Evolutionary conservation across 2,329 filamentous ascomycete genomes (phyloP).

Genomic region (Pseudopyricularia cyperi): DNA sequence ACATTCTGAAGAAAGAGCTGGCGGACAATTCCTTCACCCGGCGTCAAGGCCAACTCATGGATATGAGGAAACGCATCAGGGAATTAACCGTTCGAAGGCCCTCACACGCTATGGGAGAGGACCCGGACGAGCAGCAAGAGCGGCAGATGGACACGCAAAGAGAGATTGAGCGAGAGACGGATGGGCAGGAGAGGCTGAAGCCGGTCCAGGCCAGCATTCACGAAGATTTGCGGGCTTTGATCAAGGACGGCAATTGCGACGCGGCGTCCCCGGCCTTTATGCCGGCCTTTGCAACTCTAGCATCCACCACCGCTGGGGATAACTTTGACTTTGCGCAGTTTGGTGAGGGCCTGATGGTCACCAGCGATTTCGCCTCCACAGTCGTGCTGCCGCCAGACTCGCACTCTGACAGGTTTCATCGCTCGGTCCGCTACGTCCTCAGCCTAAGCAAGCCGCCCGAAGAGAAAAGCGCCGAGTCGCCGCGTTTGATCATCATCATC

Average conservation of each 20-base stretch:
- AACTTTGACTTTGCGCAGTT: slow-evolving; percentile 23
- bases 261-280: slow-evolving; percentile 18
- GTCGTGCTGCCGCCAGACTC: slow-evolving; percentile 14
- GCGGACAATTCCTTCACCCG: neutral
- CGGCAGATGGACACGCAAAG: slow-evolving; percentile 52
- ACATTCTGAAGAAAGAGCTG: neutral
- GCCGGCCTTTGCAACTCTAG: slow-evolving; percentile 31
- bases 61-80: neutral
- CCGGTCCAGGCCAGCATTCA: slow-evolving; percentile 30
- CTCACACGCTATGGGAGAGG: slow-evolving; percentile 7
- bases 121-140: slow-evolving; percentile 50
- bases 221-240: slow-evolving; percentile 25
- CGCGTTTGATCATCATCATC: slow-evolving; percentile 33
- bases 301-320: neutral
- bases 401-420: slow-evolving; percentile 11
- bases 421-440: slow-evolving; percentile 21
- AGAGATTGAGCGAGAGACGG: slow-evolving; percentile 42
- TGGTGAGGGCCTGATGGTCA: slow-evolving; percentile 28
- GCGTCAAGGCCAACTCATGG: neutral
- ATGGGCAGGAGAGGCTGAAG: slow-evolving; percentile 27
- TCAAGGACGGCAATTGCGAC: slow-evolving; percentile 19
- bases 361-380: slow-evolving; percentile 35
- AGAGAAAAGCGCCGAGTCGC: slow-evolving; percentile 27
- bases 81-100: neutral
- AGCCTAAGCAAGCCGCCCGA: slow-evolving; percentile 13